A percentile compares a stretch with the other conserved stretches of the same genome.
phyloP scores from a whole-genome alignment of 306 rosid genomes.

The Dryas octopetala region DNA sequence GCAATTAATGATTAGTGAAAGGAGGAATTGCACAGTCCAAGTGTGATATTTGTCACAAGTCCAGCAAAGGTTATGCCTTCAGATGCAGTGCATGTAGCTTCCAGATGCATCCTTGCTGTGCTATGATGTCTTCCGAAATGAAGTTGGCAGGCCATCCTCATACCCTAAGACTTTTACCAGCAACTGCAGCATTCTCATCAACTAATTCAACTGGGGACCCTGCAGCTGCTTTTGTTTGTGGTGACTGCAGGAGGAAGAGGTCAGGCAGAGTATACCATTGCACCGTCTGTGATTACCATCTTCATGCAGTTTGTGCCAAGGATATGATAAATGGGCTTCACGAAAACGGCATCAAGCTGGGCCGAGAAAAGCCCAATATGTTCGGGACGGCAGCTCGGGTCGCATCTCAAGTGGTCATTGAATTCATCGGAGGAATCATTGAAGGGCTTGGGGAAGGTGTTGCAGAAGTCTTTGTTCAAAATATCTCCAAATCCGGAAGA shows the following conservation, averaged over 20 bases:
- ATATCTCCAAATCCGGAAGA: conserved; percentile 46
- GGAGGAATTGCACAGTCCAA: conserved; percentile 63
- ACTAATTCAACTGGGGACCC: not conserved
- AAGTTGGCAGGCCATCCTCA: conserved; percentile 50
- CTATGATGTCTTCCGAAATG: conserved; percentile 59
- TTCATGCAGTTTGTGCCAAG: conserved; percentile 82
- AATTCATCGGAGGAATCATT: conserved; percentile 66
- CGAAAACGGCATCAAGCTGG: conserved; percentile 45
- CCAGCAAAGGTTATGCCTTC: conserved; percentile 65
- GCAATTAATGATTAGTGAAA: conserved; percentile 32
- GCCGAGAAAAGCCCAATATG: conserved; percentile 46
- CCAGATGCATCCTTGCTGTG: conserved; percentile 91
- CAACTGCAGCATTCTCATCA: not conserved
- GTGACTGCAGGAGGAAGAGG: conserved; percentile 62
- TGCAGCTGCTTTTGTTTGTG: conserved; percentile 32
- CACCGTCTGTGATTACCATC: conserved; percentile 57
- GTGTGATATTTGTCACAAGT: conserved; percentile 73
- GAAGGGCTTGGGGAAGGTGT: conserved; percentile 83
- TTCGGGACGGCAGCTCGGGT: conserved; percentile 57
- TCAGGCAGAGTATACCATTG: conserved; percentile 73
- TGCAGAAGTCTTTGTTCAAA: conserved; percentile 69
- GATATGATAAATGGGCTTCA: conserved; percentile 62
- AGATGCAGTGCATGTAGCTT: conserved; percentile 65
- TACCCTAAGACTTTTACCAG: conserved; percentile 44
- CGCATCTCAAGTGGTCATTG: conserved; percentile 75